These are phyloP conservation scores for Acephala macrosclerotiorum DNA, from an alignment of 2,329 filamentous ascomycete species.

Conservation along the genomic window DNA sequence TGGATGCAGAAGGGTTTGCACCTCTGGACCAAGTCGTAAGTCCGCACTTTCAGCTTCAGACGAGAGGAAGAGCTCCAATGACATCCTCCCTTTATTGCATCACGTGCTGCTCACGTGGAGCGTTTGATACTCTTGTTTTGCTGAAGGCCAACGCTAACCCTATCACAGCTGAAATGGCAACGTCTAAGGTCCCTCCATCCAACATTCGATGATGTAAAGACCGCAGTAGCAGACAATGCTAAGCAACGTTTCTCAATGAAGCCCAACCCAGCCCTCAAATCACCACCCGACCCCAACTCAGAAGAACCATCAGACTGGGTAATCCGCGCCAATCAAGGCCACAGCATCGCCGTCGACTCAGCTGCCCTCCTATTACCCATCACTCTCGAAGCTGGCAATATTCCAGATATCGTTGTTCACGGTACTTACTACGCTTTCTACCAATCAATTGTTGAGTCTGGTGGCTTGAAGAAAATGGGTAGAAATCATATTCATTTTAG, in stretches of 20 bases:
- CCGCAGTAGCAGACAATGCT: constrained; percentile 76
- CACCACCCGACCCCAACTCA: constrained; percentile 37
- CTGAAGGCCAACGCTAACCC: constrained; percentile 10
- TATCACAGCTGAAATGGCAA: constrained; percentile 44
- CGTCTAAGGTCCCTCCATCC: constrained; percentile 71
- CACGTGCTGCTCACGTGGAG: constrained; percentile 15
- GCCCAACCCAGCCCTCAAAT: constrained; percentile 49
- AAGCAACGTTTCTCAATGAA: constrained; percentile 92
- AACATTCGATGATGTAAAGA: constrained; percentile 76
- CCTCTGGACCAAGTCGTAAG: constrained; percentile 65
- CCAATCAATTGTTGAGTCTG: constrained; percentile 74
- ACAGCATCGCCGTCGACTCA: constrained; percentile 80
- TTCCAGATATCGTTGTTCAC: constrained; percentile 78
- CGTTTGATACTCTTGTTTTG: no score
- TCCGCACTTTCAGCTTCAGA: constrained; percentile 29
- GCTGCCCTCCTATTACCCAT: constrained; percentile 75
- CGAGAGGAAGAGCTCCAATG: background rate
- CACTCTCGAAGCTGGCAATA: constrained; percentile 60
- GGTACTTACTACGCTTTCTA: constrained; percentile 89
- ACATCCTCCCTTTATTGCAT: constrained; percentile 8
- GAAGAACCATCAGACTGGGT: constrained; percentile 72
- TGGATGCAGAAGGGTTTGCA: constrained; percentile 67
- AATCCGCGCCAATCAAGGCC: constrained; percentile 95
- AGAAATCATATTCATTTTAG: constrained; percentile 93
- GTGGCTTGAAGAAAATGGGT: constrained; percentile 82